Evolutionary conservation across 768 basidiomycete species (phyloP).

Genomic region (Mycena leptocephala): DNA sequence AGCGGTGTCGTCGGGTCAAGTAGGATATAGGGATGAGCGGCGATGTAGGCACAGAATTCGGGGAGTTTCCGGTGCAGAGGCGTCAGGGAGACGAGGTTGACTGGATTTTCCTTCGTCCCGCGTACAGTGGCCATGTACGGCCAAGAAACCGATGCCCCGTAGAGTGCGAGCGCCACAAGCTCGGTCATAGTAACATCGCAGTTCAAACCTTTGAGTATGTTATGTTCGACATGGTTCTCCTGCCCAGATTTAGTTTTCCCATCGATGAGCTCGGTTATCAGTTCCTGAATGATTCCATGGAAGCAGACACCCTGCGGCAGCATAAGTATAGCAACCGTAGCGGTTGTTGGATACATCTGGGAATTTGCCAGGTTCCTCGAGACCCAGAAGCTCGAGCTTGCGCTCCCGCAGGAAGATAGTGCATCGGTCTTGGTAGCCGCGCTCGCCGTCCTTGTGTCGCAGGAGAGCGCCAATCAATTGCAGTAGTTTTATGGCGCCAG

Average conservation of each 20-base stretch:
- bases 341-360: constrained; percentile 37
- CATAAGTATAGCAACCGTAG: constrained; percentile 8
- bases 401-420: constrained; percentile 27
- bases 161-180: not conserved
- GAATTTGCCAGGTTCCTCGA: constrained; percentile 21
- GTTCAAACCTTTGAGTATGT: not conserved
- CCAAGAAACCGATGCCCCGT: not conserved
- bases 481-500: constrained; percentile 44
- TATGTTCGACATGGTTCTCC: constrained; percentile 3
- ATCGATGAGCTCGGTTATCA: constrained; percentile 30
- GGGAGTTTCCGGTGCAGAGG: constrained; percentile 9
- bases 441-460: constrained; percentile 45
- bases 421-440: constrained; percentile 42
- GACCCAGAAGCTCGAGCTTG: constrained; percentile 22
- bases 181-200: not conserved
- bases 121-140: not conserved
- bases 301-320: constrained; percentile 10
- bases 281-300: constrained; percentile 25
- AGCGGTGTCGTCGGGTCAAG: not conserved
- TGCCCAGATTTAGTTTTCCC: constrained; percentile 30
- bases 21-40: not conserved
- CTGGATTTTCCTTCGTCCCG: not conserved
- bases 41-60: not conserved
- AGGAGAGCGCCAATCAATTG: constrained; percentile 44
- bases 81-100: not conserved